Percentiles rank a stretch among this genome's conserved stretches.
Evolutionary conservation across 208 protist species (phyloP).

Genomic region (Crithidia mellificae): DNA sequence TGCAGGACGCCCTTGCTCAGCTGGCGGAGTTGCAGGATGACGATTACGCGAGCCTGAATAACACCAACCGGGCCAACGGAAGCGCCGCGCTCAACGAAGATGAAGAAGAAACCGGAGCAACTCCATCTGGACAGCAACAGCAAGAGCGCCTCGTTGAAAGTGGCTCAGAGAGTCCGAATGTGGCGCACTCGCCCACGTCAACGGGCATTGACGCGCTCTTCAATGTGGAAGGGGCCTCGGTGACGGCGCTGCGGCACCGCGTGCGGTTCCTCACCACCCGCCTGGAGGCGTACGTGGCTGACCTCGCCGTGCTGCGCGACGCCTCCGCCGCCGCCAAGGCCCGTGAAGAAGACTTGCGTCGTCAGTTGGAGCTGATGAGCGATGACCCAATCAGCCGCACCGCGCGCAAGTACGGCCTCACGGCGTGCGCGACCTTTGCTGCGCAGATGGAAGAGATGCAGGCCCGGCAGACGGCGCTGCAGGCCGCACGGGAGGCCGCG

Average conservation of each 20-base stretch:
- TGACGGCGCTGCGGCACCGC: slow-evolving; percentile 23
- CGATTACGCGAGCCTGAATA: neutral
- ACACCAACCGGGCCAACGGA: neutral
- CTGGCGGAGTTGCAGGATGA: slow-evolving; percentile 24
- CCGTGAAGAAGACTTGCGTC: slow-evolving; percentile 60
- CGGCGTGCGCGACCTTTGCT: slow-evolving; percentile 53
- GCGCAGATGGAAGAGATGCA: slow-evolving; percentile 47
- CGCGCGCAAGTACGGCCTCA: slow-evolving; percentile 74
- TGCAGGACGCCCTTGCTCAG: slow-evolving; percentile 32
- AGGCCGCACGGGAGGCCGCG: neutral
- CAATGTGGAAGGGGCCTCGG: slow-evolving; percentile 17
- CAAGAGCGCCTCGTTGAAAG: neutral
- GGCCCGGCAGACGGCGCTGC: slow-evolving; percentile 16
- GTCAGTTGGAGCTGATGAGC: slow-evolving; percentile 60
- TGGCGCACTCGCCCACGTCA: neutral
- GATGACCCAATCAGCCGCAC: slow-evolving; percentile 68
- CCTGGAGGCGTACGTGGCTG: slow-evolving; percentile 40
- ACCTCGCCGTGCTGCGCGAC: slow-evolving; percentile 43
- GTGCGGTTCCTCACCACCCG: slow-evolving; percentile 37
- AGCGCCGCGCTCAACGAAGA: neutral
- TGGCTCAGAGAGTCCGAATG: neutral
- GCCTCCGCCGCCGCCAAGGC: slow-evolving; percentile 51
- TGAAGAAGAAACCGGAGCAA: neutral
- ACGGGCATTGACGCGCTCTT: slow-evolving; percentile 16
- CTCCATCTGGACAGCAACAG: neutral